These are phyloP conservation scores for Hygrocybe punicea DNA, from an alignment of 768 basidiomycete species.

Conservation along the genomic window DNA sequence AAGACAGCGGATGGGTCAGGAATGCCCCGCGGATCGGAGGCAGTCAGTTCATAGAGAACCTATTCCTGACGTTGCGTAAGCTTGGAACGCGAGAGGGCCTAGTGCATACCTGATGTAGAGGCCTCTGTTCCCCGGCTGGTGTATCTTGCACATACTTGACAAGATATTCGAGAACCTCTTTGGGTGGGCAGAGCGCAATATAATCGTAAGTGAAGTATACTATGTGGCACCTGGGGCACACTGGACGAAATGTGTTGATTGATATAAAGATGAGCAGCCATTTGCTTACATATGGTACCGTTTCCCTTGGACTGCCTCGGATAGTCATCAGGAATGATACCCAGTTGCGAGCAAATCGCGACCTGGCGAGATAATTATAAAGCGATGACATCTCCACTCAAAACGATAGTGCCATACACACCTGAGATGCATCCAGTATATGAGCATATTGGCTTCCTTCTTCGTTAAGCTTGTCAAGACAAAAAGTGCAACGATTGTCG, in stretches of 20 bases:
- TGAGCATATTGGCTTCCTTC: background rate
- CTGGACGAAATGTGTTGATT: constrained; percentile 2
- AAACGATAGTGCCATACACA: background rate
- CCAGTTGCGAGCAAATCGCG: background rate
- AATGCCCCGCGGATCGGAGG: background rate
- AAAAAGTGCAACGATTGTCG: constrained; percentile 3
- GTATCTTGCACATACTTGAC: constrained; percentile 2
- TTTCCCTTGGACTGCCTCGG: background rate
- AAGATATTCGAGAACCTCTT: constrained; percentile 6
- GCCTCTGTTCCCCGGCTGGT: constrained; percentile 1
- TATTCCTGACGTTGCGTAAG: constrained; percentile 2
- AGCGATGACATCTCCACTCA: constrained; percentile 2
- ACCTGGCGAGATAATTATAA: background rate
- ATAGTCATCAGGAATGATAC: constrained; percentile 6
- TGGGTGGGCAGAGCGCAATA: constrained; percentile 5
- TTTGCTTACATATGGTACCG: constrained; percentile 5
- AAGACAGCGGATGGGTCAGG: constrained; percentile 2
- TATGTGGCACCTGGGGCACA: constrained; percentile 1
- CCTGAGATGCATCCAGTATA: constrained; percentile 6
- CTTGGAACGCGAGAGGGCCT: background rate
- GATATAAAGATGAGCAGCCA: background rate
- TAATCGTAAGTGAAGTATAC: background rate
- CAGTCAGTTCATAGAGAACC: constrained; percentile 1
- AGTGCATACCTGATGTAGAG: constrained; percentile 7
- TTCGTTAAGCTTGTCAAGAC: constrained; percentile 2